Percentiles rank a stretch among this genome's conserved stretches.
phyloP scores from a whole-genome alignment of 257 asterid genomes.

The Rubia yunnanensis region DNA sequence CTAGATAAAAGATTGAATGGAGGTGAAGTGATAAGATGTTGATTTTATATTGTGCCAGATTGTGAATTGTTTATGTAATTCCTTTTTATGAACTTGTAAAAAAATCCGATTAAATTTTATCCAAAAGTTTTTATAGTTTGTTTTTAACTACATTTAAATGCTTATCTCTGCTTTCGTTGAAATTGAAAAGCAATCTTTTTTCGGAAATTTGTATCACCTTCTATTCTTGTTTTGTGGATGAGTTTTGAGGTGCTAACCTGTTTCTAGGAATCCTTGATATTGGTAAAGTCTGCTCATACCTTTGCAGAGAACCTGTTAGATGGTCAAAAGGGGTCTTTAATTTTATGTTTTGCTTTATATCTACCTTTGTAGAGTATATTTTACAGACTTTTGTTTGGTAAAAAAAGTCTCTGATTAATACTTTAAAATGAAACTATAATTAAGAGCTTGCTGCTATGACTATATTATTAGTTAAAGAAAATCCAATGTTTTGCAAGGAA shows the following conservation, averaged over 20 bases:
- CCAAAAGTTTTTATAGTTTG: neutral
- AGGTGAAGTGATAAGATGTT: conserved; percentile 35
- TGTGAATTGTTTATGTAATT: conserved; percentile 1
- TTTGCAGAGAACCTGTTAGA: neutral
- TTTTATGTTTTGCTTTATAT: neutral
- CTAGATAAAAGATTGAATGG: conserved; percentile 45
- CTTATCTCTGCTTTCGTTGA: neutral
- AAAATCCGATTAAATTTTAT: neutral
- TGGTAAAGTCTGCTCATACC: neutral
- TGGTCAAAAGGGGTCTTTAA: neutral
- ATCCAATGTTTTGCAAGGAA: neutral
- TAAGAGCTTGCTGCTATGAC: neutral
- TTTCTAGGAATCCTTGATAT: neutral
- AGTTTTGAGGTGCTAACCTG: neutral
- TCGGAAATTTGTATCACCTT: neutral
- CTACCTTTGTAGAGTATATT: neutral
- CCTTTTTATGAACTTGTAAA: neutral
- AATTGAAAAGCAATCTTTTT: neutral
- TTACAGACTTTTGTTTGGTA: neutral
- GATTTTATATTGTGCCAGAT: neutral
- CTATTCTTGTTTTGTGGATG: neutral
- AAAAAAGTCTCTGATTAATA: neutral
- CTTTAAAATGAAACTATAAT: neutral
- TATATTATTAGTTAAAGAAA: neutral
- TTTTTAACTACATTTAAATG: neutral